Conservation (phyloP, 2,329 filamentous ascomycete genomes). For the Tolypocladium tropicale region DNA sequence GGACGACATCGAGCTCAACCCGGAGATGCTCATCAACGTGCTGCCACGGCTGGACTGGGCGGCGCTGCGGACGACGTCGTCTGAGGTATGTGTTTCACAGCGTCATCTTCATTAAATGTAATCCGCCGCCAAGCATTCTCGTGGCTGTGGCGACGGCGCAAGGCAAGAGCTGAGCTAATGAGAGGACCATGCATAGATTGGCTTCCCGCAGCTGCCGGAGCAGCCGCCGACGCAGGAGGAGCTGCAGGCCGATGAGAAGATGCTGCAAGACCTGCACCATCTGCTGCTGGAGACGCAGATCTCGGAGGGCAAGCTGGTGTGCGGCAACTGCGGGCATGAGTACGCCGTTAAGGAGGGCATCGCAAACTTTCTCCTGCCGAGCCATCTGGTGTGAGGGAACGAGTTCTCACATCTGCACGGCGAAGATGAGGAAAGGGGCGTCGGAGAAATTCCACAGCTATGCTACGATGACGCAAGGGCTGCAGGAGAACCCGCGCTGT, state of each 20-base stretch:
- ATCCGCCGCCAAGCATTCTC: neutral
- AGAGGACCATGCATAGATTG: conserved; percentile 44
- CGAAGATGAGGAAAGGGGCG: neutral
- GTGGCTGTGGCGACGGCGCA: neutral
- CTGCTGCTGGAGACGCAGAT: conserved; percentile 85
- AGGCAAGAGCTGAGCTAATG: neutral
- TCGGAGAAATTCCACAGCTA: neutral
- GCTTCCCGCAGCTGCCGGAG: conserved; percentile 63
- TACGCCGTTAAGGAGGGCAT: conserved; percentile 94
- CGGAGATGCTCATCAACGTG: conserved; percentile 72
- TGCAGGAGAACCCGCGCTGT: neutral
- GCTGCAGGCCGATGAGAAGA: conserved; percentile 55
- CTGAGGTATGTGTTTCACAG: conserved; percentile 50
- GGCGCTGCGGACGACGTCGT: conserved; percentile 62
- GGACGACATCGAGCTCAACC: conserved; percentile 74
- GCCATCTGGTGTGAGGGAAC: conserved; percentile 60
- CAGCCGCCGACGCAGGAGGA: conserved; percentile 52
- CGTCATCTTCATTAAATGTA: neutral
- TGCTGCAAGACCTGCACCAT: conserved; percentile 67
- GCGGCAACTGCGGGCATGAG: conserved; percentile 84
- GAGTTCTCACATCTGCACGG: neutral
- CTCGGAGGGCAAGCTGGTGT: conserved; percentile 78
- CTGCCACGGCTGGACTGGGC: conserved; percentile 83
- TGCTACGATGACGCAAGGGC: neutral
- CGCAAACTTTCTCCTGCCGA: conserved; percentile 89